Evolutionary conservation across 2,329 filamentous ascomycete species (phyloP), one percentile per base, ranked within the genome.

Genomic region (Pseudopyrenochaeta lycopersici): DNA sequence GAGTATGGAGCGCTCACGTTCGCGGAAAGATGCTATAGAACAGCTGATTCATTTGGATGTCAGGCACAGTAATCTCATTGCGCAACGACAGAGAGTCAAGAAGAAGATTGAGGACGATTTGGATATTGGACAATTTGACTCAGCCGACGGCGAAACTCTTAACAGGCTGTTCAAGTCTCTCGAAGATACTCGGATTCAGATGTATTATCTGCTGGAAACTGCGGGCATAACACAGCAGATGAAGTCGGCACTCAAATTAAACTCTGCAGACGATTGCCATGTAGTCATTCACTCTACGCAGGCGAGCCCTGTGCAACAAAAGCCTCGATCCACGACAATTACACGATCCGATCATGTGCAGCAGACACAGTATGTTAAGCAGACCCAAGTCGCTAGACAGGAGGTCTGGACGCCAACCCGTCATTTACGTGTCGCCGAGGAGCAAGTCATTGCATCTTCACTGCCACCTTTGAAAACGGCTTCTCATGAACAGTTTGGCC

Each of bases 281-380:
- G 58, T 75, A 18, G 60, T 73, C 4, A 60, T 75, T 14, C 54
- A 68, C 35, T 72, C 72, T 2, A 76, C 72, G 10, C 73, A 74
- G 47, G 55, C 59, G 7, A 67, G 63, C 14, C 67, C 70, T 9
- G 49, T 46, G 29, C 54, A 59, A 2, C 57, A 64, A 17, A 64
- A 56, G n/a, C 29, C 40, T n/a, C 27, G 17, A 2, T 20, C 46
- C 7, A 54, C 59, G 6, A 39, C 46, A 17, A 38, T 20, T 9
- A 14, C 11, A 39, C 63, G 51, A 1, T 57, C 56, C 4, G 56
- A 56, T 38, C 57, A 62, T 46, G 58, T 71, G 15, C 65, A 67
- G 6, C 72, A 73, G 47, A 76, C 73, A 14, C 72, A 76, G 52
- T 73, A 66, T 35, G 56, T 68, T 7, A 74, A 67, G 46, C 67